Percentiles rank a stretch among this genome's conserved stretches.
Evolutionary conservation across 352 stramenopile genomes (phyloP).

Genomic region (Globisporangium irregulare): DNA sequence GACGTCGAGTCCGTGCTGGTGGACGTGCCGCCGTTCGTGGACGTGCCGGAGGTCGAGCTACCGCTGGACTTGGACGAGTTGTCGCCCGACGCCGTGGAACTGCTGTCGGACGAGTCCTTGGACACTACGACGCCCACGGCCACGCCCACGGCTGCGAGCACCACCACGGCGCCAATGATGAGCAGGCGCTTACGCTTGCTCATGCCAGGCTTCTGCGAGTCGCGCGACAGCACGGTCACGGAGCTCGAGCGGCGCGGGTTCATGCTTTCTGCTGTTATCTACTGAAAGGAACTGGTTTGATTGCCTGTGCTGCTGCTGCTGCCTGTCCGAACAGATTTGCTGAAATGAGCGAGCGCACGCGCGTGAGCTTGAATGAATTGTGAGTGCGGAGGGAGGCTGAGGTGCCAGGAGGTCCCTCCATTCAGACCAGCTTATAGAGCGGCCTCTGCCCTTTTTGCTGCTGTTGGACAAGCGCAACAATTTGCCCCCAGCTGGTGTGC

Average conservation of each 20-base stretch:
- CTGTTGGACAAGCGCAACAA: not conserved
- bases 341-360: not conserved
- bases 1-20: not conserved
- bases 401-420: not conserved
- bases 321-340: not conserved
- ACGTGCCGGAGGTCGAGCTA: not conserved
- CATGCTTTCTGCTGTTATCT: not conserved
- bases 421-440: not conserved
- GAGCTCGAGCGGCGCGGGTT: constrained; percentile 13
- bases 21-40: constrained; percentile 8
- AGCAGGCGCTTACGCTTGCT: constrained; percentile 31
- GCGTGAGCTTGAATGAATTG: not conserved
- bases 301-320: not conserved
- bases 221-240: constrained; percentile 14
- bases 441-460: not conserved
- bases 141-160: constrained; percentile 40
- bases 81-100: constrained; percentile 14
- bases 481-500: not conserved
- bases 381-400: not conserved
- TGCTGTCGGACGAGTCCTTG: constrained; percentile 26
- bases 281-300: not conserved
- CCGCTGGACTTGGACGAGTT: constrained; percentile 8
- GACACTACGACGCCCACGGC: constrained; percentile 45
- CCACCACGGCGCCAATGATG: constrained; percentile 31
- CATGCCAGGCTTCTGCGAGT: constrained; percentile 11